Percentiles rank a stretch among this genome's conserved stretches.
Evolutionary conservation across 75 land plant species (phyloP).

Genomic region (Picea sitchensis): DNA sequence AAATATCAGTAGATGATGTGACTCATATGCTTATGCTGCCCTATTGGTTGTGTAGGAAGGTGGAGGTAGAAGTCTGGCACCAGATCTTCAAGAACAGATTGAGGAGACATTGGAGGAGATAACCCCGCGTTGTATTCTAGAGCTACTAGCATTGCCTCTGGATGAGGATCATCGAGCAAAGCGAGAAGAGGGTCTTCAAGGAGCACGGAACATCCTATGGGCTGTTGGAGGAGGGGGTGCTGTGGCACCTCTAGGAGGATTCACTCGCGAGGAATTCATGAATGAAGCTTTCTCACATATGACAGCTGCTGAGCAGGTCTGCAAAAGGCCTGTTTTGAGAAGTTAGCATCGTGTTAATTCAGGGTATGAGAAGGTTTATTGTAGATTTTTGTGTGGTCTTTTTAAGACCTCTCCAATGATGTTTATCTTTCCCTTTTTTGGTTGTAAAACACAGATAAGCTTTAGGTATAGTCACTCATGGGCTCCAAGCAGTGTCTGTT

Average conservation of each 20-base stretch:
- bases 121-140: constrained; percentile 81
- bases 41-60: constrained; percentile 55
- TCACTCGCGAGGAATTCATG: constrained; percentile 86
- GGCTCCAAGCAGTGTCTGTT: constrained; percentile 1
- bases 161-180: constrained; percentile 44
- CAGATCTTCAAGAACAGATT: constrained; percentile 80
- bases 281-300: constrained; percentile 78
- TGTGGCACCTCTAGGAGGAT: constrained; percentile 72
- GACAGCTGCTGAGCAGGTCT: constrained; percentile 91
- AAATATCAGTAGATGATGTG: not conserved
- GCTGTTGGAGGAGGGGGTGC: constrained; percentile 87
- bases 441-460: not conserved
- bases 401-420: constrained; percentile 6
- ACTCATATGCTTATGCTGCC: not conserved
- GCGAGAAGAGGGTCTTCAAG: constrained; percentile 82
- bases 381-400: not conserved
- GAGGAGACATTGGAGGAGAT: constrained; percentile 94
- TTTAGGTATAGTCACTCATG: no score
- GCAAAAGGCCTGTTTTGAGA: constrained; percentile 16
- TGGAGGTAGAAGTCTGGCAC: constrained; percentile 82
- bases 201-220: constrained; percentile 83
- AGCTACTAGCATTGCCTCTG: constrained; percentile 85
- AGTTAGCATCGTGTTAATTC: constrained; percentile 6
- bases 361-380: constrained; percentile 15
- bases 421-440: not conserved